Evolutionary conservation across 257 asterid species (phyloP), one percentile per base, ranked within the genome.

Genomic region (Solanum chmielewskii): DNA sequence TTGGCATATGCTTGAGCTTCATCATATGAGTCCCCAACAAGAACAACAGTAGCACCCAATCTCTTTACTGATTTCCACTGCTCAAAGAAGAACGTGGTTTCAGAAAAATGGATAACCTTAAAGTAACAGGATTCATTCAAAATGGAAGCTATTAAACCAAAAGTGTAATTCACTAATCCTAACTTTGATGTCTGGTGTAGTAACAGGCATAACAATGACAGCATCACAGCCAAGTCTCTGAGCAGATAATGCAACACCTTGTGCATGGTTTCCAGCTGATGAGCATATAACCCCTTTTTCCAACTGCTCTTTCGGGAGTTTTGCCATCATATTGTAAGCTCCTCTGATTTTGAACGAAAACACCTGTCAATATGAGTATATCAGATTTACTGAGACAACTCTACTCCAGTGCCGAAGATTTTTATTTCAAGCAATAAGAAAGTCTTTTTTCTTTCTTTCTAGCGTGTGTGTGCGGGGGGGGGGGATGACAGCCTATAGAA

Each of bases 291-390:
- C 99, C 56, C 99, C 99, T 88, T 91, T 91, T 86, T 93, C 86
- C 68, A 94, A 92, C 86, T 92, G 95, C 89, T 93, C 97, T 83
- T 86, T 92, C 16, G 98, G 91, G 88, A 97, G 96, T 88, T 92
- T 97, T 9, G 98, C 96, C 99, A 97, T 96, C 99, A 97, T 97
- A 83, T 97, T 97, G 87, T 97, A 97, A 88, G 99, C 99, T 90
- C 99, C 99, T 29, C 99, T 96, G 87, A 96, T 93, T 93, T 96
- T 96, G 92, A 96, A 96, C 7, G 98, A 96, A 76, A 96, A 96
- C 52, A 96, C 98, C 98, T 96, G 90, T 83, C 88, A 83, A 59
- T 85, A 76, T 27, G 42, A 27, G 68, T 18, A 11, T 47, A 6
- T 27, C 84, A 80, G 37, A 47, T 45, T 47, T 16, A 47, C 45